Evolutionary conservation across 768 basidiomycete genomes (phyloP), one percentile per base, ranked within the genome.

Genomic region (Agaricus blazei): DNA sequence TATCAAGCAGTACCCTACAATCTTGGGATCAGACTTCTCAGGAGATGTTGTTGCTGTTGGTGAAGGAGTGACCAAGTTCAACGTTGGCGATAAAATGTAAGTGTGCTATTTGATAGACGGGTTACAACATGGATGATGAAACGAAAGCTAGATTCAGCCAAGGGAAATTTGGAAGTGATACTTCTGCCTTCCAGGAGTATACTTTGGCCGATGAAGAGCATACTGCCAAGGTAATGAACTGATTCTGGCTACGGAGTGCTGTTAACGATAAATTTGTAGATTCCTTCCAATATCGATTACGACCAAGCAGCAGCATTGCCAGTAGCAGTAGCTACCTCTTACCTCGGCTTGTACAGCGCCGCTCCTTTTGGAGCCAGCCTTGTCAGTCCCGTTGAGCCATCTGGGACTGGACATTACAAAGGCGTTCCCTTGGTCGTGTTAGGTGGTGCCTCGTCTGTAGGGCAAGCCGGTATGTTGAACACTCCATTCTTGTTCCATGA

Each of bases 41-140:
- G 82, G 82, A 6, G 70, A 75, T 2, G 73, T 84, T 9, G 75
- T 73, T 26, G 71, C 70, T 37, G 65, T 82, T 41, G 82, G 82
- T 3, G 72, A 75, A 41, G 78, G 74, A 2, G 80, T 83, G 5
- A 67, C 64, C n/a, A 67, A 67, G 47, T 75, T 80, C 63, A 70
- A 74, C 57, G 70, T 72, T 42, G 82, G 82, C 4, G 79, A 83
- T 61, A 67, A 72, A 61, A 75, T 83, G 78, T 79, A 62, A 62
- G 75, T 58, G 12, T 7, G 7, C 14, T 14, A 37, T 37, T 14
- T 19, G 19, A 19, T 19, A 19, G 19, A 37, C 36, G 7, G 7
- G 36, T 7, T 1, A 14, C 2, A 14, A 2, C 7, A 8, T 37
- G 36, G 8, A 7, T 37, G 24, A 23, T 9, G 15, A 24, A 36